phyloP scores from a whole-genome alignment of 2,329 filamentous ascomycete genomes.

The Colletotrichum siamense region DNA sequence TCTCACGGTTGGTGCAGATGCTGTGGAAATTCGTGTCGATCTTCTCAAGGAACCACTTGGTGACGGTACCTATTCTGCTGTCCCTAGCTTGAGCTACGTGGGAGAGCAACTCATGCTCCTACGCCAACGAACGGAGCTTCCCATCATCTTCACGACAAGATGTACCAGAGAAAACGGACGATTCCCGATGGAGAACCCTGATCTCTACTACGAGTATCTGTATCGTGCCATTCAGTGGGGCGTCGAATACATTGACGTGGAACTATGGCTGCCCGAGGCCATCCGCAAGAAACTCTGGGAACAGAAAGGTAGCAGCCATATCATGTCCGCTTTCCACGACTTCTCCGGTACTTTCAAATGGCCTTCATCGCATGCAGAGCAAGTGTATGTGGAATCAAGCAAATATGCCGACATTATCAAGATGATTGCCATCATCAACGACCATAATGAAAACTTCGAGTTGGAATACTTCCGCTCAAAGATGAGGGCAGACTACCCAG shows the following conservation, averaged over 20 bases:
- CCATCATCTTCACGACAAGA: slow-evolving; percentile 88
- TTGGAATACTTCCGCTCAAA: slow-evolving; percentile 86
- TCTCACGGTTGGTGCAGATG: slow-evolving; percentile 84
- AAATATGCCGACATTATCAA: slow-evolving; percentile 86
- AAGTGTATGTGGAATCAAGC: slow-evolving; percentile 73
- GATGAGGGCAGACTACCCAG: slow-evolving; percentile 71
- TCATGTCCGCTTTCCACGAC: slow-evolving; percentile 93
- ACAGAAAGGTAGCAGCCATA: slow-evolving; percentile 77
- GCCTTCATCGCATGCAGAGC: slow-evolving; percentile 75
- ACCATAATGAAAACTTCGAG: slow-evolving; percentile 87
- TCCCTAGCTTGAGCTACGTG: slow-evolving; percentile 84
- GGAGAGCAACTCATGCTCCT: slow-evolving; percentile 86
- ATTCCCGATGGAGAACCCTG: slow-evolving; percentile 82
- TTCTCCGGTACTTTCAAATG: slow-evolving; percentile 86
- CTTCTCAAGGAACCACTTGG: slow-evolving; percentile 74
- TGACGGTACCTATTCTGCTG: slow-evolving; percentile 64
- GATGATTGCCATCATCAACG: slow-evolving; percentile 86
- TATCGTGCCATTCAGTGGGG: slow-evolving; percentile 87
- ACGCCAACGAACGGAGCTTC: slow-evolving; percentile 82
- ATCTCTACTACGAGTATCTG: slow-evolving; percentile 79
- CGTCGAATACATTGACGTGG: slow-evolving; percentile 88
- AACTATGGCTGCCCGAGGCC: slow-evolving; percentile 82
- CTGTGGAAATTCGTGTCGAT: slow-evolving; percentile 85
- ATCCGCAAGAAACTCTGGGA: slow-evolving; percentile 73
- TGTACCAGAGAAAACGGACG: slow-evolving; percentile 83